Percentiles rank a stretch among this genome's conserved stretches.
Conservation (phyloP, 768 basidiomycete genomes). For the Termitomyces titanicus region DNA sequence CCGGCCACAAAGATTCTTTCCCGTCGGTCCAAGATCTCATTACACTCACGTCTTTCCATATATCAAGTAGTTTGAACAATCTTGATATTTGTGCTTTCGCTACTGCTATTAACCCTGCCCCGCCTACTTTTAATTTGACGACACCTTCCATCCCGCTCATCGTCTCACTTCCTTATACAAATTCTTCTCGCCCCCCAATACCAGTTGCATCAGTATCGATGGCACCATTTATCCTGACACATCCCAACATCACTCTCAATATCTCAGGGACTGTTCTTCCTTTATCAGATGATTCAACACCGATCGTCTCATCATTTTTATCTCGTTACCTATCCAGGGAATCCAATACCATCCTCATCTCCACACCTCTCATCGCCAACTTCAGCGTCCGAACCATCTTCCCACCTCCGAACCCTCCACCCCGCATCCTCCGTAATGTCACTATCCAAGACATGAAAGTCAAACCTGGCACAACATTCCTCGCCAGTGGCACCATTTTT, state of each 20-base stretch:
- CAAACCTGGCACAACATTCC: conserved; percentile 46
- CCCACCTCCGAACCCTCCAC: conserved; percentile 61
- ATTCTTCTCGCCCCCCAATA: conserved; percentile 19
- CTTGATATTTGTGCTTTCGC: conserved; percentile 50
- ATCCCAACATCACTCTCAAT: conserved; percentile 62
- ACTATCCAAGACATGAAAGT: conserved; percentile 77
- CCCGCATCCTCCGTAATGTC: conserved; percentile 65
- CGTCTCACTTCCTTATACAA: conserved; percentile 43
- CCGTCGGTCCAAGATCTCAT: conserved; percentile 46
- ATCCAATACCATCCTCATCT: conserved; percentile 55
- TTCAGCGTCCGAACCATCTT: conserved; percentile 49
- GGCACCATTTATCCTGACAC: conserved; percentile 54
- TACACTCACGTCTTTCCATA: conserved; percentile 52
- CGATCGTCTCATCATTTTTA: conserved; percentile 58
- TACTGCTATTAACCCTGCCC: conserved; percentile 55
- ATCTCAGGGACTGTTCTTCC: conserved; percentile 58
- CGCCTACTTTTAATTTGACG: conserved; percentile 43
- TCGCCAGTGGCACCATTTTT: conserved; percentile 68
- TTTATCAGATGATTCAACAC: conserved; percentile 33
- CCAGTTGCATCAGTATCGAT: conserved; percentile 55
- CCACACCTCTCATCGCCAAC: conserved; percentile 49
- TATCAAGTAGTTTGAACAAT: conserved; percentile 27
- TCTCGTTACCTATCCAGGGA: conserved; percentile 58
- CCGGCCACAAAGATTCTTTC: conserved; percentile 45
- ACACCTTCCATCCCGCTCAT: conserved; percentile 60